Evolutionary conservation across 495 filamentous ascomycete genomes (phyloP), one percentile per base, ranked within the genome.

Genomic region (Opeltia flavorubescens): DNA sequence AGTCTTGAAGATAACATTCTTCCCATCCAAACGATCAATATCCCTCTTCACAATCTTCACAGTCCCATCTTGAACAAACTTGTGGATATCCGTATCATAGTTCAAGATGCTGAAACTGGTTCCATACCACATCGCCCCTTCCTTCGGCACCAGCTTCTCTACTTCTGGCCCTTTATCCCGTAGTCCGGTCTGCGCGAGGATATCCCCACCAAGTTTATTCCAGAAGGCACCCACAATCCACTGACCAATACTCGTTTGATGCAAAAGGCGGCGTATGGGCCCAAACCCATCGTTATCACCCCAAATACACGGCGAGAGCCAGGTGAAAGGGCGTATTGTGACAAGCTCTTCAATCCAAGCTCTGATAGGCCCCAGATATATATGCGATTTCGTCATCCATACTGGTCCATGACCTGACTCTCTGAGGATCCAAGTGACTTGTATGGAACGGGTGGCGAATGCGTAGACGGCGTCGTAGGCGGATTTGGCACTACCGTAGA

Each of bases 341-440:
- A 83, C 74, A 18, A 91, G 72, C 50, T 83, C 70, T 58, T 82
- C 80, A 5, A 79, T 57, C 63, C 71, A 74, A n/a, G 59, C 64
- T 52, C 74, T 75, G 33, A 78, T 48, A 3, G 77, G 76, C 2
- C 74, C 76, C n/a, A 82, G 67, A 36, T 73, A 70, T 5, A 54
- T 39, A 17, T 50, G 39, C 5, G 80, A 62, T 2, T 79, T 79
- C 2, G 74, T 65, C 74, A 89, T 85, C 74, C 80, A 89, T 8
- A 55, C 55, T 0, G 83, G 80, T 0, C 85, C 86, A 58, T 84
- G 77, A 2, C 86, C 86, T 5, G 72, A 81, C 29, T 77, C 74
- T 47, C 88, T 73, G 49, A 94, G 87, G 24, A 94, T 66, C 84
- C 78, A 86, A 50, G 86, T 70, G 2, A 94, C 81, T 26, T 76